A percentile compares a stretch with the other conserved stretches of the same genome.
Conservation (phyloP, 305 asterid genomes). For the Euphrasia arctica region DNA sequence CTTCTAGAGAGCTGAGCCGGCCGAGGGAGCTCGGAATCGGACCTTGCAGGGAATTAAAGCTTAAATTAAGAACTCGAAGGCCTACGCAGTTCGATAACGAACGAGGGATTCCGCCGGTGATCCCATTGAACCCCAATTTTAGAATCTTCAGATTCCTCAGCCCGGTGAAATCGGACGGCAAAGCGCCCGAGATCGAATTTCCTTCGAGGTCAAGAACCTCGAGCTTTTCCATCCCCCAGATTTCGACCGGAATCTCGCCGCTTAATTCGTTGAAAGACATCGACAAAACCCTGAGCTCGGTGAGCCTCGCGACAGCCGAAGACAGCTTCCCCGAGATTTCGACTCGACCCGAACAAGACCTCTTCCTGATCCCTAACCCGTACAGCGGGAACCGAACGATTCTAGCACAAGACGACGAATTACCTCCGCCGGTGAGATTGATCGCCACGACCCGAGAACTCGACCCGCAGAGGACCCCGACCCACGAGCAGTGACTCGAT, state of each 20-base stretch:
- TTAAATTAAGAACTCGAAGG: slow-evolving; percentile 58
- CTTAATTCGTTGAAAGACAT: slow-evolving; percentile 68
- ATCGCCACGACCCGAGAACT: slow-evolving; percentile 59
- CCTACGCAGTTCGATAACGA: slow-evolving; percentile 46
- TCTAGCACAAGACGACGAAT: slow-evolving; percentile 50
- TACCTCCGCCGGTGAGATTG: slow-evolving; percentile 68
- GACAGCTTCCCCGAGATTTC: slow-evolving; percentile 50
- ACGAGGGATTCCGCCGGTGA: slow-evolving; percentile 51
- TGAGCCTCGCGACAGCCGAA: slow-evolving; percentile 43
- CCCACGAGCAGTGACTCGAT: slow-evolving; percentile 63
- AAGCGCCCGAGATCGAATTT: slow-evolving; percentile 51
- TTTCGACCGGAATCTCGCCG: slow-evolving; percentile 61
- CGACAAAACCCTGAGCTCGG: slow-evolving; percentile 61
- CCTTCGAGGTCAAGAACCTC: slow-evolving; percentile 92
- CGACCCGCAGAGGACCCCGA: slow-evolving; percentile 56
- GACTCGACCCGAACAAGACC: too few relatives aligned
- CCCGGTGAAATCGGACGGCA: slow-evolving; percentile 51
- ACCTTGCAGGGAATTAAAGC: slow-evolving; percentile 68
- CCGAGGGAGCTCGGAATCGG: slow-evolving; percentile 65
- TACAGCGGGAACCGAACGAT: too few relatives aligned
- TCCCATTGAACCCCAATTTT: slow-evolving; percentile 65
- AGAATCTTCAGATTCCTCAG: slow-evolving; percentile 56
- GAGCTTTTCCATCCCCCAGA: slow-evolving; percentile 76
- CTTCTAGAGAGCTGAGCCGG: slow-evolving; percentile 52
- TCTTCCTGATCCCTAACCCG: too few relatives aligned